phyloP scores from a whole-genome alignment of 257 asterid genomes.

The Gynochthodes officinalis region DNA sequence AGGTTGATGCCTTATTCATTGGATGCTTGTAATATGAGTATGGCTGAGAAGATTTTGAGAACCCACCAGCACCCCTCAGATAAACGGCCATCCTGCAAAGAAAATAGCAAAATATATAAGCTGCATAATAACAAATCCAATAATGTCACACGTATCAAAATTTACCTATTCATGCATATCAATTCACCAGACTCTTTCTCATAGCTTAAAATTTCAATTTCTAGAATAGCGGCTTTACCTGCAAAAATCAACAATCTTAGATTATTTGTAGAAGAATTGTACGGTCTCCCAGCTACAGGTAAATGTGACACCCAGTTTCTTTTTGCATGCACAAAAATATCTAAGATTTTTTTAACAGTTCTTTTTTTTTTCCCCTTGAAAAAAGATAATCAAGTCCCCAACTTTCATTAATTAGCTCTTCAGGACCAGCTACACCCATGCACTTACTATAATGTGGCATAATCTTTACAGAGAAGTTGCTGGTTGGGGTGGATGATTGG shows the following conservation, averaged over 20 bases:
- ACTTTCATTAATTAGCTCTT: conserved; percentile 1
- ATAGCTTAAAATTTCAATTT: conserved; percentile 64
- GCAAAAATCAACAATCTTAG: conserved; percentile 22
- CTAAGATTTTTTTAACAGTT: not conserved
- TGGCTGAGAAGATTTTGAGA: conserved; percentile 84
- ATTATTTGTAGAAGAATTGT: not conserved
- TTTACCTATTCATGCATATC: conserved; percentile 89
- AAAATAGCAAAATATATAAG: conserved; percentile 21
- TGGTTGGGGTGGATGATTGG: not conserved
- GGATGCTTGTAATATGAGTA: conserved; percentile 63
- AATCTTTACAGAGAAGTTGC: not conserved
- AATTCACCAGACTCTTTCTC: conserved; percentile 71
- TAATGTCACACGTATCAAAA: conserved; percentile 16
- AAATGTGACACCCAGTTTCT: not conserved
- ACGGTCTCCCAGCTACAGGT: conserved; percentile 2
- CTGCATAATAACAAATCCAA: conserved; percentile 8
- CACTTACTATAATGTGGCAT: not conserved
- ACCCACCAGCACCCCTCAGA: conserved; percentile 97
- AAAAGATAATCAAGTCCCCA: not conserved
- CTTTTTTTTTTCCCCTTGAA: not conserved
- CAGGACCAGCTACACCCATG: not conserved
- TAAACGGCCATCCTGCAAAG: conserved; percentile 48
- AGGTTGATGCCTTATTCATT: conserved; percentile 32
- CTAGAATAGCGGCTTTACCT: conserved; percentile 88
- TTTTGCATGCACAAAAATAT: not conserved